A percentile compares a stretch with the other conserved stretches of the same genome.
Evolutionary conservation across 352 stramenopile genomes (phyloP).

Genomic region (Globisporangium cylindrosporum): DNA sequence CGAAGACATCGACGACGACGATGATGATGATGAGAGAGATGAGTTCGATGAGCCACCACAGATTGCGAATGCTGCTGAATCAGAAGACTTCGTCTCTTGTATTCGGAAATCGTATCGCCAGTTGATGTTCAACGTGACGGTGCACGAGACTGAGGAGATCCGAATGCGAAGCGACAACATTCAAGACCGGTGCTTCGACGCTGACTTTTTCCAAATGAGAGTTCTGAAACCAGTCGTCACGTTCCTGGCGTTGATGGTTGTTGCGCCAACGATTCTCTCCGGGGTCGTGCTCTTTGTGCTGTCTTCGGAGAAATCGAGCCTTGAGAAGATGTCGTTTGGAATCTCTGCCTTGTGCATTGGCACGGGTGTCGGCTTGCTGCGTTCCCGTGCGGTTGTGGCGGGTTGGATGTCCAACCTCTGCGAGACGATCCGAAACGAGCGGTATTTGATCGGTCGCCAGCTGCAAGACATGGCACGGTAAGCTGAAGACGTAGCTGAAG

Average conservation of each 20-base stretch:
- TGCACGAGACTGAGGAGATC: slow-evolving; percentile 69
- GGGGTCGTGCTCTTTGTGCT: slow-evolving; percentile 38
- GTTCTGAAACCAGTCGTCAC: slow-evolving; percentile 57
- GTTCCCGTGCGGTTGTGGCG: slow-evolving; percentile 44
- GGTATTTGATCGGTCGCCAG: slow-evolving; percentile 83
- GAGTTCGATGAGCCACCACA: slow-evolving; percentile 15
- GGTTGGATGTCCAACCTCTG: slow-evolving; percentile 68
- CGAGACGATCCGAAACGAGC: slow-evolving; percentile 86
- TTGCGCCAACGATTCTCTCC: slow-evolving; percentile 54
- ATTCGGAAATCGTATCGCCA: slow-evolving; percentile 70
- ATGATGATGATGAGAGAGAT: slow-evolving; percentile 28
- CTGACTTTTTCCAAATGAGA: slow-evolving; percentile 52
- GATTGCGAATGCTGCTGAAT: slow-evolving; percentile 14
- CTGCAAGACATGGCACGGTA: slow-evolving; percentile 85
- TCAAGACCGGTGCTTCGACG: slow-evolving; percentile 67
- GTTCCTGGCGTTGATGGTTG: slow-evolving; percentile 48
- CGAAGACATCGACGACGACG: slow-evolving; percentile 36
- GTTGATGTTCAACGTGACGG: slow-evolving; percentile 61
- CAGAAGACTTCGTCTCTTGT: slow-evolving; percentile 41
- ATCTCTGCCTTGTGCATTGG: slow-evolving; percentile 48
- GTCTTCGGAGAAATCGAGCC: slow-evolving; percentile 27
- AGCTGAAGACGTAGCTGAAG: background rate
- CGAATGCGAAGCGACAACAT: slow-evolving; percentile 61
- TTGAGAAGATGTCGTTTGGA: slow-evolving; percentile 59
- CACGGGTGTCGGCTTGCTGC: slow-evolving; percentile 29